These are phyloP conservation scores for Calonectria honghensis DNA, from an alignment of 2,329 filamentous ascomycete genomes.

Conservation along the genomic window DNA sequence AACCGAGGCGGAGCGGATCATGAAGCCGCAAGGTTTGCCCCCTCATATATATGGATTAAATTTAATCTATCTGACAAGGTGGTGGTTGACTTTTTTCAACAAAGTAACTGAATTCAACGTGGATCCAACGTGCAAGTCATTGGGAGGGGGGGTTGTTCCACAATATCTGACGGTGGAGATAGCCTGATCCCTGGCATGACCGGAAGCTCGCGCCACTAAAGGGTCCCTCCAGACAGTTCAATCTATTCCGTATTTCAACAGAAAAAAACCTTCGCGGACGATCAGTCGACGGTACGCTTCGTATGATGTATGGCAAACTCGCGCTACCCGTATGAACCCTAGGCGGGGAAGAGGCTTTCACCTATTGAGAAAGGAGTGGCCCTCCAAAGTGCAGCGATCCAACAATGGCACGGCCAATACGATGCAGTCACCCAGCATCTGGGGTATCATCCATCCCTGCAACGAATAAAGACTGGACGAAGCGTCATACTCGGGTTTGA, in stretches of 20 bases:
- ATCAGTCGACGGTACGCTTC: constrained; percentile 3
- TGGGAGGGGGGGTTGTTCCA: background rate
- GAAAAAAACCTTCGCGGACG: constrained; percentile 5
- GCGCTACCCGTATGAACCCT: background rate
- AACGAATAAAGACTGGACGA: constrained; percentile 18
- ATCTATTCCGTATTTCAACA: constrained; percentile 8
- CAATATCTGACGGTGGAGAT: constrained; percentile 23
- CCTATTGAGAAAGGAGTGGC: background rate
- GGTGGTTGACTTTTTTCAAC: background rate
- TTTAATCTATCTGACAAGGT: constrained; percentile 8
- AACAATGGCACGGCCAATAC: background rate
- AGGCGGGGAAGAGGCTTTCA: constrained; percentile 1
- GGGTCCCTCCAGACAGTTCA: constrained; percentile 16
- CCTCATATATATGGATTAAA: background rate
- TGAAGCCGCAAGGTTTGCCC: background rate
- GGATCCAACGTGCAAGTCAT: constrained; percentile 16
- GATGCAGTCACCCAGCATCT: background rate
- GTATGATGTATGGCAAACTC: constrained; percentile 3
- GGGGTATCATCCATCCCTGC: constrained; percentile 1
- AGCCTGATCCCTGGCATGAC: constrained; percentile 12
- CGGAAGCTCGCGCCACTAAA: constrained; percentile 30
- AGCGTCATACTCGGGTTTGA: background rate
- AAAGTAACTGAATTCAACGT: background rate
- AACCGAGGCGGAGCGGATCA: constrained; percentile 2
- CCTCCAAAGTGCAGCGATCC: background rate